Base-by-base conservation (phyloP, 2,329 filamentous ascomycete genomes). In the Ophiosphaerella narmari region DNA sequence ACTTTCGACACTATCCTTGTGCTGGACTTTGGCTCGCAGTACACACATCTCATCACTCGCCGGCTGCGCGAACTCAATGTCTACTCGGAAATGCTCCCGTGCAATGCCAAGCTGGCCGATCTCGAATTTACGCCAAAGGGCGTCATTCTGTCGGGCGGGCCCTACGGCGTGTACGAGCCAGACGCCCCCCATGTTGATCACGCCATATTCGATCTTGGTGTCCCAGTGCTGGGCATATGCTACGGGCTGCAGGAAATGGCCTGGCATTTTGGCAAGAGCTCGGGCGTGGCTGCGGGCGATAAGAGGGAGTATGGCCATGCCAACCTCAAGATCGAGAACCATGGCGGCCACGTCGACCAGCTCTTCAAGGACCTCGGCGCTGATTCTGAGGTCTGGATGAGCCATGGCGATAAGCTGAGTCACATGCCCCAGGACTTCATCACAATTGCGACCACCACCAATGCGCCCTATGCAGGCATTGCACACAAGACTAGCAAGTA, bases 11-110 rank as follows among this genome's bases (percentile, higher is more conserved):
- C 87, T 58, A 87, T 90, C 63, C 77, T 90, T 58, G 84, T 87
- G 57, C 77, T 90, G 63, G 87, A 90, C 73, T 90, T 89, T 70
- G 87, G 83, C 59, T 87, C 83, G 21, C 87, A 90, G 74, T 88
- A 86, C 66, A 86, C 84, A 35, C 88, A 91, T 72, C 78, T 92
- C 34, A 91, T 92, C 67, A 85, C 86, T 8, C 81, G 90, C 46
- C 84, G 90, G 31, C 81, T 95, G 24, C 83, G 91, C 62, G 85
- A 88, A 63, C 82, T 95, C 74, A 88, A 87, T 77, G 83, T 95
- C 72, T 96, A 89, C 79, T 86, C 86, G 54, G 91, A 96, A 78
- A 88, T 96, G 86, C 84, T 95, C 37, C 89, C 89, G 18, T 96
- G 91, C 75, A 95, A 88, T 39, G 86, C 88, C 65, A 93, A 93